A percentile compares a stretch with the other conserved stretches of the same genome.
Conservation (phyloP, 345 rosid genomes). For the Sonneratia alba region DNA sequence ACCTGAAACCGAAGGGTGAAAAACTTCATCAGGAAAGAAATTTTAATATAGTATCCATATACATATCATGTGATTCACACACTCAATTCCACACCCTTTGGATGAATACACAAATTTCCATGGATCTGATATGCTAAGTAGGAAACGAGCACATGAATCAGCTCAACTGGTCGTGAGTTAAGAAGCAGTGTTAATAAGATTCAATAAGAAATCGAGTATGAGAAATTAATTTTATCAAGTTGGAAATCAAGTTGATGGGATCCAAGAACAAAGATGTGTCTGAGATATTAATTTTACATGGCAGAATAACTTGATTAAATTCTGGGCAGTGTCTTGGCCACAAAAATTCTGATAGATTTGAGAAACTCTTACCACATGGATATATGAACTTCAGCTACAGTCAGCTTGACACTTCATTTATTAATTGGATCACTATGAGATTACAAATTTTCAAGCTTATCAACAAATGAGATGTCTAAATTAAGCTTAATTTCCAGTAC, state of each 20-base stretch:
- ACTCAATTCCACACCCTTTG: neutral
- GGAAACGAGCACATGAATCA: neutral
- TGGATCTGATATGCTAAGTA: neutral
- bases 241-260: neutral
- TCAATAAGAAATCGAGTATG: neutral
- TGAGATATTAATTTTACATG: neutral
- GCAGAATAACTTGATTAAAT: neutral
- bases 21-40: neutral
- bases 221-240: neutral
- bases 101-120: neutral
- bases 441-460: neutral
- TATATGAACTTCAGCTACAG: no score
- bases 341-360: neutral
- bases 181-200: neutral
- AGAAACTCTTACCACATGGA: neutral
- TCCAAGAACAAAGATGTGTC: neutral
- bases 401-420: neutral
- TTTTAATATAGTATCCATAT: neutral
- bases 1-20: constrained; percentile 17
- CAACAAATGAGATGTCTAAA: neutral
- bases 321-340: neutral
- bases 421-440: neutral
- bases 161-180: neutral
- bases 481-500: neutral
- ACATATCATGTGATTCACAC: neutral